Base-by-base conservation (phyloP, 2,329 filamentous ascomycete species). In the Aspergillus costaricaensis region DNA sequence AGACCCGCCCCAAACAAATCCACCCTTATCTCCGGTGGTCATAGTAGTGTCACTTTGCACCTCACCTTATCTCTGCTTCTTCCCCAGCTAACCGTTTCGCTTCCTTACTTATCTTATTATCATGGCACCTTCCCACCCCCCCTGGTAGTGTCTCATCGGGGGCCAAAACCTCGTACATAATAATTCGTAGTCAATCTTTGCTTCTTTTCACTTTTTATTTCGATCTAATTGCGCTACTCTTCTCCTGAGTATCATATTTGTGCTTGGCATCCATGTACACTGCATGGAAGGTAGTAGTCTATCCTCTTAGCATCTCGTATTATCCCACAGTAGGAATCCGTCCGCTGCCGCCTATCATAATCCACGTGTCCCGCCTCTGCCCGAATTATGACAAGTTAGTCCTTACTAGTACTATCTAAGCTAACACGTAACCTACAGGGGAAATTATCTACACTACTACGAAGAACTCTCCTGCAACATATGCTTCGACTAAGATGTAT, bases 131-230 rank as follows among this genome's bases (percentile, higher is more conserved):
- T 14, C 30, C 30, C 30, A 9, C 27, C 10, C 10, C 10, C 30
- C 3, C 12, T 36, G 12, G 10, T 14, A 14, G 32, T 36, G 32
- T 14, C 32, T 36, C 32, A 10, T 36, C 5, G 32, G 32, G 32
- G 32, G 32, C 14, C 44, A 27, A n/a, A 49, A 32, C 17, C 7
- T 19, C 15, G 47, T 50, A 30, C 47, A 8, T 50, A 50, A 50
- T 50, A 27, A n/a, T 14, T 21, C 25, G 47, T 50, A 50, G 47
- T 50, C 47, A 50, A 50, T 50, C n/a, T 30, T 50, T 50, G 9
- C 15, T 32, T 50, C 17, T 32, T 14, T 30, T 43, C 17, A 19
- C 14, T 17, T 43, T 43, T 9, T 12, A 12, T 19, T 7, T 44
- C 21, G 15, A 44, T 21, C 17, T n/a, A n/a, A 50, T 27, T 19